Evolutionary conservation across 2,329 filamentous ascomycete species (phyloP).

Genomic region (Diplodia seriata): DNA sequence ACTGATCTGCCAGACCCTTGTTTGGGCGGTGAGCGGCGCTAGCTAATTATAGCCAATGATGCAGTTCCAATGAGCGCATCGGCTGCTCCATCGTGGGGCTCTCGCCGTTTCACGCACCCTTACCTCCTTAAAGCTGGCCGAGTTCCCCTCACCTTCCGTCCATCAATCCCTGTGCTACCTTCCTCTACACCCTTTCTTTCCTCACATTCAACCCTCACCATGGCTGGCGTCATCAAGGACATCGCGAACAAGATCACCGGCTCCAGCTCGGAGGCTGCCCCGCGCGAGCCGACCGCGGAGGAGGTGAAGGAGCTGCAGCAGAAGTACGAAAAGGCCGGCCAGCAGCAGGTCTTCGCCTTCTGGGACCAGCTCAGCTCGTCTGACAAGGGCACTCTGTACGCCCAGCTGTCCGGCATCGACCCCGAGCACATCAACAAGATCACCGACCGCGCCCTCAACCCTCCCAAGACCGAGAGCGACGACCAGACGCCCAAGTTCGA

Average conservation of each 20-base stretch:
- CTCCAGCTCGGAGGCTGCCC: slow-evolving; percentile 41
- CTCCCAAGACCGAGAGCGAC: slow-evolving; percentile 66
- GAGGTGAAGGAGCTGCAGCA: slow-evolving; percentile 72
- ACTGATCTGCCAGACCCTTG: slow-evolving; percentile 28
- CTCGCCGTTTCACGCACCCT: slow-evolving; percentile 31
- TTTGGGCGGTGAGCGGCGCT: slow-evolving; percentile 31
- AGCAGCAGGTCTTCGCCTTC: slow-evolving; percentile 86
- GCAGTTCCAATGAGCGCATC: slow-evolving; percentile 29
- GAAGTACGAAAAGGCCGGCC: slow-evolving; percentile 75
- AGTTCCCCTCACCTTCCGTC: slow-evolving; percentile 24
- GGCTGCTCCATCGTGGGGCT: slow-evolving; percentile 32
- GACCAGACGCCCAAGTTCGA: slow-evolving; percentile 69
- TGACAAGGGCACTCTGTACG: slow-evolving; percentile 80
- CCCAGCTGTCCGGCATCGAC: slow-evolving; percentile 82
- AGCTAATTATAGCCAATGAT: slow-evolving; percentile 32
- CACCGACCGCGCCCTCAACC: slow-evolving; percentile 80
- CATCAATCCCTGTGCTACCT: slow-evolving; percentile 10
- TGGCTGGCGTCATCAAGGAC: slow-evolving; percentile 31
- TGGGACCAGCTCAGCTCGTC: slow-evolving; percentile 77
- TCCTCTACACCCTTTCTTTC: slow-evolving; percentile 10
- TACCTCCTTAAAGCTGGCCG: slow-evolving; percentile 31
- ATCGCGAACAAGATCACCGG: slow-evolving; percentile 39
- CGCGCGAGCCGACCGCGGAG: slow-evolving; percentile 66
- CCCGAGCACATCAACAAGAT: slow-evolving; percentile 88
- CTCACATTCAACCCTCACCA: slow-evolving; percentile 1